Conservation (phyloP, 371 early-diverging fungal genomes). For the Haplosporangium sp. region DNA sequence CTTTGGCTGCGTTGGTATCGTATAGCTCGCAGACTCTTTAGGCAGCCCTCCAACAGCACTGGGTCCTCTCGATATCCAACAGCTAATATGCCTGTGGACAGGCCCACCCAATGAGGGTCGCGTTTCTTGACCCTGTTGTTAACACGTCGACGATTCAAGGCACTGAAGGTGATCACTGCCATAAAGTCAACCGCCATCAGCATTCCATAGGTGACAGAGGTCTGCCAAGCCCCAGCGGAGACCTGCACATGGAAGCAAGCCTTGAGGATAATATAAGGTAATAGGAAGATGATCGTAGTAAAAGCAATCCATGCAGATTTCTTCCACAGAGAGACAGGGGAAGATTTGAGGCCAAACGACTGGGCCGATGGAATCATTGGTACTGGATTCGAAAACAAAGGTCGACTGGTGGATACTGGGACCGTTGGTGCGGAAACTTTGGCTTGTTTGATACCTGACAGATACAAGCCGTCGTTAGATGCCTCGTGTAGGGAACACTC, state of each 20-base stretch:
- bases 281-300: constrained; percentile 36
- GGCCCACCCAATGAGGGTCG: constrained; percentile 28
- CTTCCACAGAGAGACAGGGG: constrained; percentile 43
- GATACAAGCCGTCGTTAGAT: background rate
- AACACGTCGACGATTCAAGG: constrained; percentile 40
- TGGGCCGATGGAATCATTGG: background rate
- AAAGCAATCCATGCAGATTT: constrained; percentile 39
- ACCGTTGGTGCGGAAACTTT: background rate
- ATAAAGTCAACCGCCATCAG: constrained; percentile 52
- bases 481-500: background rate
- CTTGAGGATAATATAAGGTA: constrained; percentile 46
- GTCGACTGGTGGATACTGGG: background rate
- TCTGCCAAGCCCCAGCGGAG: constrained; percentile 53
- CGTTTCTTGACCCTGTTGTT: constrained; percentile 35
- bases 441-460: background rate
- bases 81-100: constrained; percentile 61
- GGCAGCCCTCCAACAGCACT: constrained; percentile 62
- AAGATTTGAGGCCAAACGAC: constrained; percentile 38
- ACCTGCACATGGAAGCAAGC: constrained; percentile 51
- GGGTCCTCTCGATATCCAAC: constrained; percentile 78
- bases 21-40: constrained; percentile 64
- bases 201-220: constrained; percentile 53
- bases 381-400: background rate
- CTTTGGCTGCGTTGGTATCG: constrained; percentile 66
- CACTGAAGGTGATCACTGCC: constrained; percentile 49